Evolutionary conservation across 352 stramenopile genomes (phyloP), one percentile per base, ranked within the genome.

Genomic region (Phytopythium sindhum): DNA sequence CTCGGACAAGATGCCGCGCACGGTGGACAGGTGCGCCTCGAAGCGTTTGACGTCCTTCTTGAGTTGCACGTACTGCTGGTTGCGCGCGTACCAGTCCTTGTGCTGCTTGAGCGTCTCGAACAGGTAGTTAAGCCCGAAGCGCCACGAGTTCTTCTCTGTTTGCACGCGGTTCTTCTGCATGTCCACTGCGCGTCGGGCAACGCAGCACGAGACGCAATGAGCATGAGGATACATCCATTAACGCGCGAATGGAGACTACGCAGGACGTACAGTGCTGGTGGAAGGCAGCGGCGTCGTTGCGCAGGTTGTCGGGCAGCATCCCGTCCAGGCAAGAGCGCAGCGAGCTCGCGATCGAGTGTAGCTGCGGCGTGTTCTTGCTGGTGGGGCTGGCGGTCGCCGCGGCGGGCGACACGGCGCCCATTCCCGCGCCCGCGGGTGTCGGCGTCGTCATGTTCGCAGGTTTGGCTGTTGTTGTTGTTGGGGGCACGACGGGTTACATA

Each of bases 21-120:
- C 68, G 11, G 85, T 81, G 51, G 75, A 69, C 51, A 96, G 85
- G 68, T 96, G 87, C 37, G 60, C 65, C 65, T 96, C 84, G 59
- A 92, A 84, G 29, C 84, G 81, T 69, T 91, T 90, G 23, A 84
- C 81, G 56, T 95, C 87, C 60, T 93, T 95, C 57, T 78, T 78
- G 17, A 95, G 70, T 69, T 95, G 87, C 61, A 95, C 87, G 63
- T 84, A 95, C 74, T 95, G 87, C 76, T 95, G 87, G 73, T 95
- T 95, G 61, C 87, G 87, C 47, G 70, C 81, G 68, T 93, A 92
- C 87, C 87, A 95, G 60, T 95, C 87, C 65, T 93, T 93, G 67
- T 95, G 87, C 69, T 95, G 81, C 67, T 92, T 91, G 65, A 95
- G 80, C 51, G 87, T 92, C 74, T 95, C 87, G 58, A 95, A 94